phyloP scores from a whole-genome alignment of 164 flowering plant genomes.

The Dillenia suffruticosa region DNA sequence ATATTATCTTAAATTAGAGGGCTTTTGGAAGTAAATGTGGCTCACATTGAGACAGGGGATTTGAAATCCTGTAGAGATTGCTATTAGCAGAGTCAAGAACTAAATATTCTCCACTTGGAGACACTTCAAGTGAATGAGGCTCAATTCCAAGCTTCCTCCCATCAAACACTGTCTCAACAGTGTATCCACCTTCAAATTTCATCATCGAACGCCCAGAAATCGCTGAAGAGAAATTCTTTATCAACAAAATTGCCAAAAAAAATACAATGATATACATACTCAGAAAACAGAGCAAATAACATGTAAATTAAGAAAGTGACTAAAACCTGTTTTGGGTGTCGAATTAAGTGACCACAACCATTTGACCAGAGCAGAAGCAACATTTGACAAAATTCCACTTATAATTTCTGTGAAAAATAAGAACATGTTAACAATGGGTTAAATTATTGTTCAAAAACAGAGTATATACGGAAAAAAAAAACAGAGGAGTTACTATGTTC shows the following conservation, averaged over 20 bases:
- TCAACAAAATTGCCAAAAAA: too few species aligned
- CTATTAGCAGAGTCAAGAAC: constrained; percentile 61
- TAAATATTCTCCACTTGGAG: constrained; percentile 50
- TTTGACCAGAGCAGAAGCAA: constrained; percentile 45
- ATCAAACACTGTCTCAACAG: constrained; percentile 66
- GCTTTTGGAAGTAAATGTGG: neutral
- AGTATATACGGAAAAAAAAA: neutral
- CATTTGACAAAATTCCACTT: constrained; percentile 47
- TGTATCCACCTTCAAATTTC: constrained; percentile 64
- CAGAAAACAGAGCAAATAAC: too few species aligned
- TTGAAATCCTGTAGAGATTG: constrained; percentile 54
- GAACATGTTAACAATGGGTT: too few species aligned
- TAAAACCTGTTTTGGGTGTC: constrained; percentile 33
- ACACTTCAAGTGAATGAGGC: constrained; percentile 43
- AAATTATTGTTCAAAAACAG: neutral
- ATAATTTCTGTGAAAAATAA: constrained; percentile 36
- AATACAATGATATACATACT: too few species aligned
- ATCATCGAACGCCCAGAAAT: constrained; percentile 47
- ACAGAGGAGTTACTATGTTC: neutral
- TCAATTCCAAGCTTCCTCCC: constrained; percentile 67
- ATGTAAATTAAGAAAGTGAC: constrained; percentile 7
- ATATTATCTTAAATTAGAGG: too few species aligned
- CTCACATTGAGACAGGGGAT: constrained; percentile 57
- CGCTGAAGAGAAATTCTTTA: constrained; percentile 19
- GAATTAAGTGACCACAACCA: constrained; percentile 59